Conservation (phyloP, 2,329 filamentous ascomycete species). For the Aspergillus tubingensis region DNA sequence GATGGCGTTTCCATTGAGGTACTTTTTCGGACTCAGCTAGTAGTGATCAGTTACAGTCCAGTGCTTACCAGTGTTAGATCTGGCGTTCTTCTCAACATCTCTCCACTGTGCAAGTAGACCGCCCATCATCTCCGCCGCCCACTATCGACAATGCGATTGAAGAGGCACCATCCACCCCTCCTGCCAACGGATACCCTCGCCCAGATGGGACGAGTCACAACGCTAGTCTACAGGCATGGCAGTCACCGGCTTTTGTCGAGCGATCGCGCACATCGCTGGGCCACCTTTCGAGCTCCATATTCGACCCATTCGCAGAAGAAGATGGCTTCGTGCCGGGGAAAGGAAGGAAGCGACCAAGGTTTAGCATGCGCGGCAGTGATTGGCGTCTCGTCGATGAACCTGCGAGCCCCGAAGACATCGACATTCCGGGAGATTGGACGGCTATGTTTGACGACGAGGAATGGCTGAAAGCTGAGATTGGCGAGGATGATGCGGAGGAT, state of each 20-base stretch:
- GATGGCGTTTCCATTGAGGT: slow-evolving; percentile 40
- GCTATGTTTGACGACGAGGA: slow-evolving; percentile 29
- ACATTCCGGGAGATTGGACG: slow-evolving; percentile 29
- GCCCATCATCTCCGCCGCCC: slow-evolving; percentile 35
- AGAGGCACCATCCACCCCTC: slow-evolving; percentile 27
- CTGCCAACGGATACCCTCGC: slow-evolving; percentile 24
- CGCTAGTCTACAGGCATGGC: slow-evolving; percentile 58
- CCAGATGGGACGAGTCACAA: slow-evolving; percentile 2
- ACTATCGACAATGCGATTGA: slow-evolving; percentile 21
- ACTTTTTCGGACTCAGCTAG: not conserved
- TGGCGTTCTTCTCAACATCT: slow-evolving; percentile 25
- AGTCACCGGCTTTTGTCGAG: slow-evolving; percentile 79
- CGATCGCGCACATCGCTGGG: slow-evolving; percentile 69
- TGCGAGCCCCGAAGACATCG: slow-evolving; percentile 65
- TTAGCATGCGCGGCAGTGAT: slow-evolving; percentile 64
- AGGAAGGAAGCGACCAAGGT: slow-evolving; percentile 70
- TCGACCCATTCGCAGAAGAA: slow-evolving; percentile 69
- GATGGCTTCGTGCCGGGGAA: slow-evolving; percentile 62
- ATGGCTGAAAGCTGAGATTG: slow-evolving; percentile 11
- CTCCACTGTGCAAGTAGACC: slow-evolving; percentile 55
- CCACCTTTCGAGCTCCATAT: slow-evolving; percentile 63
- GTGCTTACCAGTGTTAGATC: slow-evolving; percentile 26
- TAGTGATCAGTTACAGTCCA: not conserved
- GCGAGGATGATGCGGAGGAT: slow-evolving; percentile 15
- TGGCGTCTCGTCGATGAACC: slow-evolving; percentile 77